These are phyloP conservation scores for Pyrenochaeta sp. DNA, from an alignment of 2,329 filamentous ascomycete genomes.

Conservation along the genomic window DNA sequence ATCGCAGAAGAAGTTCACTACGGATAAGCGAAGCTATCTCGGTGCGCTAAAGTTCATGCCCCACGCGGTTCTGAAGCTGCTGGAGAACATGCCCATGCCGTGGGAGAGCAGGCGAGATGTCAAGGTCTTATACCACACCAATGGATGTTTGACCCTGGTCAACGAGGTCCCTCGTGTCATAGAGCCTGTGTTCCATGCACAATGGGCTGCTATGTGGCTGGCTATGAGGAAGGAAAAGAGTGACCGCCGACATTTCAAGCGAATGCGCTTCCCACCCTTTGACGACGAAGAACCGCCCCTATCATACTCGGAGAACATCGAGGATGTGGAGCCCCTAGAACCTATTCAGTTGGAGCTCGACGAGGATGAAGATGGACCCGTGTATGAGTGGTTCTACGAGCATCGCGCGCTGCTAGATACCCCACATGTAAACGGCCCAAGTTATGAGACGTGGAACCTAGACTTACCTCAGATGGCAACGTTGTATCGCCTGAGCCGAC, in stretches of 20 bases:
- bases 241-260: slow-evolving; percentile 93
- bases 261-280: slow-evolving; percentile 98
- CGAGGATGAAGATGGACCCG: slow-evolving; percentile 87
- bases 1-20: slow-evolving; percentile 98
- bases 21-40: slow-evolving; percentile 96
- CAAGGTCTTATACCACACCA: slow-evolving; percentile 97
- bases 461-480: slow-evolving; percentile 95
- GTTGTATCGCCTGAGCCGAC: slow-evolving; percentile 88
- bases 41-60: slow-evolving; percentile 99
- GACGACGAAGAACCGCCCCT: slow-evolving; percentile 98
- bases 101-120: slow-evolving; percentile 98
- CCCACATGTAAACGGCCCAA: slow-evolving; percentile 91
- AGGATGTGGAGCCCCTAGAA: slow-evolving; percentile 96
- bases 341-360: slow-evolving; percentile 99
- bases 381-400: slow-evolving; percentile 98
- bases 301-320: slow-evolving; percentile 98
- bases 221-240: slow-evolving; percentile 98
- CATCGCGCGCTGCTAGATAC: slow-evolving; percentile 91
- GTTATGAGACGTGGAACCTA: slow-evolving; percentile 96
- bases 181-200: slow-evolving; percentile 95
- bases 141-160: slow-evolving; percentile 94
- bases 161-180: slow-evolving; percentile 97
- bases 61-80: slow-evolving; percentile 92
- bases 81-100: slow-evolving; percentile 99
- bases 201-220: slow-evolving; percentile 99